Evolutionary conservation across 106 monocot genomes (phyloP).

Genomic region (Dactylorhiza incarnata): DNA sequence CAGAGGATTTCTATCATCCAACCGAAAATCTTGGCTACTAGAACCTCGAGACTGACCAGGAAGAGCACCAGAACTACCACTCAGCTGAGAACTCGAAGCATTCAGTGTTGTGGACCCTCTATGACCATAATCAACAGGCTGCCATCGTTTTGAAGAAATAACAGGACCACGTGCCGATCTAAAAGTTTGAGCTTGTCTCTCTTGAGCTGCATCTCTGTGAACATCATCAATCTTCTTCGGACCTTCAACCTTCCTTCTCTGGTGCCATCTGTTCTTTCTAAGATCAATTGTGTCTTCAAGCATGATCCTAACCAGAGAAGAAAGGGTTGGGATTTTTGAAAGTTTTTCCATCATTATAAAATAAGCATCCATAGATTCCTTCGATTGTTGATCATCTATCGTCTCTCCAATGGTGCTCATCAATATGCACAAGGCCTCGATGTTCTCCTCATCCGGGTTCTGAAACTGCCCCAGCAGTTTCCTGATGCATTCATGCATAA

Average conservation of each 20-base stretch:
- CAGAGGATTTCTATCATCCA: slow-evolving; percentile 50
- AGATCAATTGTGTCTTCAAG: slow-evolving; percentile 84
- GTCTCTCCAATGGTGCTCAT: slow-evolving; percentile 86
- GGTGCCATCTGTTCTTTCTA: slow-evolving; percentile 81
- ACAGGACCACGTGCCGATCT: slow-evolving; percentile 53
- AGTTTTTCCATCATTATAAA: slow-evolving; percentile 53
- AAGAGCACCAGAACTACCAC: slow-evolving; percentile 26
- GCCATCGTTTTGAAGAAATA: slow-evolving; percentile 48
- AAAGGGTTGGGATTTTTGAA: slow-evolving; percentile 56
- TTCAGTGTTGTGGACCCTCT: slow-evolving; percentile 34
- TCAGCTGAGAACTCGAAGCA: slow-evolving; percentile 48
- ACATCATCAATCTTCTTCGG: slow-evolving; percentile 99
- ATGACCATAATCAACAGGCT: slow-evolving; percentile 44
- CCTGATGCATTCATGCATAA: slow-evolving; percentile 94
- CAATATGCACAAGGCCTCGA: slow-evolving; percentile 86
- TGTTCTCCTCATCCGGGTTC: slow-evolving; percentile 78
- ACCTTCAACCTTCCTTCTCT: slow-evolving; percentile 83
- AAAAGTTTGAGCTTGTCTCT: slow-evolving; percentile 77
- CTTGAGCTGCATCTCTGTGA: slow-evolving; percentile 90
- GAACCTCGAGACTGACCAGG: slow-evolving; percentile 30
- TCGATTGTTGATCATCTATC: slow-evolving; percentile 71
- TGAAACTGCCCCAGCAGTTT: slow-evolving; percentile 58
- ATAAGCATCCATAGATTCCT: slow-evolving; percentile 74
- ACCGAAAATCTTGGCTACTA: slow-evolving; percentile 52
- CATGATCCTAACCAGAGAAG: slow-evolving; percentile 82